These are phyloP conservation scores for Lonicera japonica DNA, from an alignment of 129 eudicot genomes.

Conservation along the genomic window DNA sequence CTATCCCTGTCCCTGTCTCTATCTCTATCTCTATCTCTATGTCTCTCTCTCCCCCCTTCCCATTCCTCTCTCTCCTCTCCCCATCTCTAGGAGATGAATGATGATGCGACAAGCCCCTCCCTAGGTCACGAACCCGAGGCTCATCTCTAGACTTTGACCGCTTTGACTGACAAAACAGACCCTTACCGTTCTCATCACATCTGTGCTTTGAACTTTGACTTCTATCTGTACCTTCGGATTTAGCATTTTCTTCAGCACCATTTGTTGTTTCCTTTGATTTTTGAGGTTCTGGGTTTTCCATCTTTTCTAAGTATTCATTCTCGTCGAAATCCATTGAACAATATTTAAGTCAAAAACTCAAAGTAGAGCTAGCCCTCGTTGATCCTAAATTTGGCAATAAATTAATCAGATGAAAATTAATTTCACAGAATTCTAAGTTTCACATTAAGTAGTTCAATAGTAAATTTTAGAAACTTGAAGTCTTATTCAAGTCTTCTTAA, in stretches of 20 bases:
- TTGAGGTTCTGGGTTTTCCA: conserved; percentile 48
- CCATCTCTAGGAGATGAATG: conserved; percentile 59
- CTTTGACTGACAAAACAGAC: conserved; percentile 36
- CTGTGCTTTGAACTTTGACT: conserved; percentile 55
- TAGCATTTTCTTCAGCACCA: conserved; percentile 13
- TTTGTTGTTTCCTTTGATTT: conserved; percentile 30
- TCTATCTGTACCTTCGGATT: conserved; percentile 37
- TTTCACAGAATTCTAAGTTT: too few species aligned
- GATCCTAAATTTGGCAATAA: conserved; percentile 9
- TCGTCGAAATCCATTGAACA: conserved; percentile 75
- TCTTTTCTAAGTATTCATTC: conserved; percentile 55
- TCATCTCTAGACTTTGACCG: conserved; percentile 53
- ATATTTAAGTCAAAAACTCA: not conserved
- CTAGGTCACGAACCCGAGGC: conserved; percentile 56
- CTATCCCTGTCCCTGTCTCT: conserved; percentile 44
- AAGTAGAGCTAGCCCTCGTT: not conserved
- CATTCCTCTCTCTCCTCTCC: conserved; percentile 59
- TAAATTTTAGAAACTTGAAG: too few species aligned
- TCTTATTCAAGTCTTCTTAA: too few species aligned
- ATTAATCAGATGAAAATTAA: not conserved
- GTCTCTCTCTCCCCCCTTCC: too few species aligned
- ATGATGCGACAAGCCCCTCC: conserved; percentile 46
- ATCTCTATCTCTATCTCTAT: too few species aligned
- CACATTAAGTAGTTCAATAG: too few species aligned
- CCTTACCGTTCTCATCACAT: conserved; percentile 38